Base-by-base conservation (phyloP, 495 filamentous ascomycete species). In the Terfezia claveryi region DNA sequence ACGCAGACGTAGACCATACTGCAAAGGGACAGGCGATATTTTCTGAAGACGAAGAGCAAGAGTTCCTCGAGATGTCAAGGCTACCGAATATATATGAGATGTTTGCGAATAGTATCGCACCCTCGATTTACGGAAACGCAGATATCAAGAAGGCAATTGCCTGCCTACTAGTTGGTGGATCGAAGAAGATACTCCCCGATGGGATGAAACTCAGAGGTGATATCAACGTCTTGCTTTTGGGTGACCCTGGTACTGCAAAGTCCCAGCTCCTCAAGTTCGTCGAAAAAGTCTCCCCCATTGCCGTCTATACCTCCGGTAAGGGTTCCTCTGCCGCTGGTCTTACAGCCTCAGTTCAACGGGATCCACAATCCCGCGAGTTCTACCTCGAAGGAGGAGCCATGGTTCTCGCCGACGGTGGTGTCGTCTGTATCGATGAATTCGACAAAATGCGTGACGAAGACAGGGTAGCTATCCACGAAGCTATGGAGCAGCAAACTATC, bases 401-500 rank as follows among this genome's bases (percentile, higher is more conserved):
- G 92, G 92, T 99, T 37, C 78, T 99, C 27, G 92, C 92, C 2
- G 92, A 99, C 61, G 88, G 88, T 11, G 92, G 92, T 63, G 92
- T 96, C 8, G 92, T 96, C 20, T 99, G 92, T 71, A 99, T 99
- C 68, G 92, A 99, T 66, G 92, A 99, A 68, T 99, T 99, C 67
- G 92, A 99, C 71, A 99, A 99, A 73, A 99, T 99, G 92, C 77
- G 92, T 56, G 92, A 99, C 68, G 92, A 99, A 68, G 92, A 99
- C 60, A 79, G 92, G 59, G 92, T 99, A 20, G 92, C 92, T 9
- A 99, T 99, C 68, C 92, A 99, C 74, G 92, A 99, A 76, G 92
- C 92, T 56, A 99, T 99, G 92, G 92, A 99, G 64, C 92, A 99
- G 69, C 92, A 99, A 69, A 99, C 92, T 8, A 99, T 99, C 56